Evolutionary conservation across 352 stramenopile genomes (phyloP).

Genomic region (Pilasporangium apinafurcum): DNA sequence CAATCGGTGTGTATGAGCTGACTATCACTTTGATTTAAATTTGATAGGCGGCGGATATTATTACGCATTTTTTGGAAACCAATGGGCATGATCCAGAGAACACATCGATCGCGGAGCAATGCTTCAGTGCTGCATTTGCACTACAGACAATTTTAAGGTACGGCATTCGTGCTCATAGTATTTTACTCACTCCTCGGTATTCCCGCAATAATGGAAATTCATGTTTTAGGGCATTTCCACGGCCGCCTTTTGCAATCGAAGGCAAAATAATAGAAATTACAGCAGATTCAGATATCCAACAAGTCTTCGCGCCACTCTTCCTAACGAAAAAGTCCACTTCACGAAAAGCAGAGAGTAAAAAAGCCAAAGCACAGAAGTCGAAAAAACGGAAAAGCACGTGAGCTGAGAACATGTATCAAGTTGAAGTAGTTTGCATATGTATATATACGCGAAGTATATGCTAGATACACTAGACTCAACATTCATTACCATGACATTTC

Average conservation of each 20-base stretch:
- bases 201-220: slow-evolving; percentile 1
- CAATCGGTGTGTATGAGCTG: neutral
- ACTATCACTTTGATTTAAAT: neutral
- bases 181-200: neutral
- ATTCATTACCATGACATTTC: no score
- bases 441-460: no score
- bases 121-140: slow-evolving; percentile 71
- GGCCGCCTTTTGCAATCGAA: slow-evolving; percentile 37
- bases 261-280: slow-evolving; percentile 37
- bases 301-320: slow-evolving; percentile 48
- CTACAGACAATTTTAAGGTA: slow-evolving; percentile 68
- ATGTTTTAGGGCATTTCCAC: slow-evolving; percentile 46
- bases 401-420: no score
- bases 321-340: slow-evolving; percentile 10
- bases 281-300: slow-evolving; percentile 25
- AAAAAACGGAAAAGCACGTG: slow-evolving; percentile 46
- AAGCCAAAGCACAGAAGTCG: slow-evolving; percentile 10
- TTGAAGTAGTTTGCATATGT: no score
- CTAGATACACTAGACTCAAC: no score
- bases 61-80: slow-evolving; percentile 43
- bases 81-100: slow-evolving; percentile 49
- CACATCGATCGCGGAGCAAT: slow-evolving; percentile 44
- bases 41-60: slow-evolving; percentile 22
- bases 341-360: slow-evolving; percentile 11
- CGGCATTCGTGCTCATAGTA: neutral